Conservation (phyloP, 2,329 filamentous ascomycete genomes). For the Penicillium sp. region DNA sequence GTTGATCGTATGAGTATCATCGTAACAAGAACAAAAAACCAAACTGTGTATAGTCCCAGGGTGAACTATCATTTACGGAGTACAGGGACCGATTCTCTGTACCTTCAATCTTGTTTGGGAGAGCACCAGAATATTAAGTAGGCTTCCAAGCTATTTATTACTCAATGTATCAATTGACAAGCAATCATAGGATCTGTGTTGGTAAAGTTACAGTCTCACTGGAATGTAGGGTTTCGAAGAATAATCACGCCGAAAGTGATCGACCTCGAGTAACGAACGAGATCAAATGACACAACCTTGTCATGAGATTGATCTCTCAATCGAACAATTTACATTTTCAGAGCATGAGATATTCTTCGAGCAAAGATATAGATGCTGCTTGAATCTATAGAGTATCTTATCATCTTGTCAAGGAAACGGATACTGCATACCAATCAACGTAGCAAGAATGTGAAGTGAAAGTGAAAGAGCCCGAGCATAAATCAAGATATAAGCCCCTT, state of each 20-base stretch:
- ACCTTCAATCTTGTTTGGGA: neutral
- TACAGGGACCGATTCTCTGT: neutral
- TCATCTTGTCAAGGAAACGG: neutral
- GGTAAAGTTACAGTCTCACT: neutral
- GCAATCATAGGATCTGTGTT: neutral
- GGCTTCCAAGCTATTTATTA: neutral
- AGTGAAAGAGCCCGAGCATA: neutral
- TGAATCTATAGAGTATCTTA: neutral
- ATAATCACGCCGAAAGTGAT: neutral
- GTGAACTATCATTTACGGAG: neutral
- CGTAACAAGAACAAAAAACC: too few species aligned
- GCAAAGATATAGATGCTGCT: neutral
- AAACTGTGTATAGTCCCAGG: neutral
- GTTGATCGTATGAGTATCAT: too few species aligned
- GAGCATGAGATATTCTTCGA: neutral
- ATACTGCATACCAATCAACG: neutral
- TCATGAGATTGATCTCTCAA: neutral
- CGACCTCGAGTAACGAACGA: neutral
- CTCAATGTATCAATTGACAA: neutral
- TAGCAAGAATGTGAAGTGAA: neutral
- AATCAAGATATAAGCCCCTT: slow-evolving; percentile 4
- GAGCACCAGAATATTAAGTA: neutral
- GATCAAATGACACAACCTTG: neutral
- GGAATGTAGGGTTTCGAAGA: slow-evolving; percentile 5
- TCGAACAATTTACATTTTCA: too few species aligned